Base-by-base conservation (phyloP, 1,284 basidiomycete species). In the Lignosus rhinocerotis region DNA sequence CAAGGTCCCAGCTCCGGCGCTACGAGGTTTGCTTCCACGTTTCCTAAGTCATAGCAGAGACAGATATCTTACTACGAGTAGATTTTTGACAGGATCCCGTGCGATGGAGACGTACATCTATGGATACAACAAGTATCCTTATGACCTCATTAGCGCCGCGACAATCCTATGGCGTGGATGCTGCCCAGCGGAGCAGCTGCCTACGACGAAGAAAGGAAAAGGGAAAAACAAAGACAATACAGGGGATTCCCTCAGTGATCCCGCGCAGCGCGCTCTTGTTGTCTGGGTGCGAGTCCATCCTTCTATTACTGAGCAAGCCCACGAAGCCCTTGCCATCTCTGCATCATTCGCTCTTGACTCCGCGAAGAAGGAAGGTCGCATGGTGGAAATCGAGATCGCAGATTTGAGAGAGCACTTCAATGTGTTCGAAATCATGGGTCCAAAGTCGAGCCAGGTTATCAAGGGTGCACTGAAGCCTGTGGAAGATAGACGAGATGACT, bases 341-440 rank as follows among this genome's bases (percentile, higher is more conserved):
- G 80, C 83, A 17, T 84, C 85, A 0, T 68, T 75, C 30, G 76
- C 74, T 3, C 70, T 91, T 17, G 78, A 82, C 21, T 69, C 70
- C 3, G 69, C 73, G 17, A 78, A 79, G 59, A 69, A 69, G 44
- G 62, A 68, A 41, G 68, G 67, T 14, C 69, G 73, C 16, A 69
- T 72, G 8, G 71, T 75, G 11, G 74, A 78, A 33, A 73, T 94
- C 4, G 84, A 90, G 62, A 78, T 94, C 11, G 77, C 80, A 3
- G 89, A 94, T 70, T 70, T 94, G 48, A 76, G 87, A 47, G 83
- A 83, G 3, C 80, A 87, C 49, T 69, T 94, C 34, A 92, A 92
- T 59, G 80, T 87, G 2, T 94, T 95, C 66, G 93, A 97, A 69
- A 83, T 96, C 17, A 88, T 90, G 77, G 94, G 94, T 2, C 90